phyloP scores from a whole-genome alignment of 2,329 filamentous ascomycete species.

The Lizonia empirigonia region DNA sequence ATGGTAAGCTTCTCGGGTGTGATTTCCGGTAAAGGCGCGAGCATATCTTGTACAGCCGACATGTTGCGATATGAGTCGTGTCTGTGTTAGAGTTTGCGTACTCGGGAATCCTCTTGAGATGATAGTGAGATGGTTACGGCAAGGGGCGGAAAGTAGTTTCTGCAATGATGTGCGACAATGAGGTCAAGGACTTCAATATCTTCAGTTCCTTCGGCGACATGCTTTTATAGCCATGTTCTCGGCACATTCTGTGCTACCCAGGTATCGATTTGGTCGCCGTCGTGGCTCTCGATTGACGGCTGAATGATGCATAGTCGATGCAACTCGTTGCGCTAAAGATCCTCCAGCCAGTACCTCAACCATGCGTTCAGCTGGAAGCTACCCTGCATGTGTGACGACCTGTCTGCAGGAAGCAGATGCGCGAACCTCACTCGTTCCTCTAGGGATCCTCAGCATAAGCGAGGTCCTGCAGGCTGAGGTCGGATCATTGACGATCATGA shows the following conservation, averaged over 20 bases:
- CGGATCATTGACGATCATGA: neutral
- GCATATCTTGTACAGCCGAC: constrained; percentile 7
- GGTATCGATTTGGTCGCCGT: neutral
- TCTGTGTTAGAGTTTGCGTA: too few relatives aligned
- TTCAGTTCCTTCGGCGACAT: neutral
- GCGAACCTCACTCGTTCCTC: neutral
- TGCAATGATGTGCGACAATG: neutral
- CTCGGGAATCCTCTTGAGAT: too few relatives aligned
- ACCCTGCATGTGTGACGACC: constrained; percentile 3
- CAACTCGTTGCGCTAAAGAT: constrained; percentile 4
- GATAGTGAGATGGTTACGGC: neutral
- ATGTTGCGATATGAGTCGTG: neutral
- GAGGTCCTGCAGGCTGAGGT: neutral
- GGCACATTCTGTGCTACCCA: neutral
- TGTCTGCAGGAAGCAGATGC: neutral
- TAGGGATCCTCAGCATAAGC: neutral
- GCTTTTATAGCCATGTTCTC: constrained; percentile 1
- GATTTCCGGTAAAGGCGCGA: constrained; percentile 18
- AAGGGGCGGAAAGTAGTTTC: neutral
- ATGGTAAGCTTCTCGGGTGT: constrained; percentile 31
- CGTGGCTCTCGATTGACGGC: neutral
- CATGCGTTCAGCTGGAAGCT: neutral
- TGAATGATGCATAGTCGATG: constrained; percentile 7
- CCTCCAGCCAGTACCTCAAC: neutral
- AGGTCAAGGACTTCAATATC: neutral